A percentile compares a stretch with the other conserved stretches of the same genome.
Evolutionary conservation across 2,329 filamentous ascomycete species (phyloP).

Genomic region (Trichoderma atrobrunneum): DNA sequence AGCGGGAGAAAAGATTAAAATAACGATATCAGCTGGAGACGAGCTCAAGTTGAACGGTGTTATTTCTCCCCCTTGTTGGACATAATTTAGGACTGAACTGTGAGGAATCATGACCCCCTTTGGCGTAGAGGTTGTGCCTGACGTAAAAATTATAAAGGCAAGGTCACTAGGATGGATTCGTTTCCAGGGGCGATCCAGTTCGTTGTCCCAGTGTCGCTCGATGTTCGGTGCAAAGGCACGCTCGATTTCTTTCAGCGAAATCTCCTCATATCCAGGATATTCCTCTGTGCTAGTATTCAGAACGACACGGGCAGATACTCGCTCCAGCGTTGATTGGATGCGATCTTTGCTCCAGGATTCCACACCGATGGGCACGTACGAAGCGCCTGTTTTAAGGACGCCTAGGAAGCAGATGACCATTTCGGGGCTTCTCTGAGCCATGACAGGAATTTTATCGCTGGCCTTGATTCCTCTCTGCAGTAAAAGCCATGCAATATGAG

Average conservation of each 20-base stretch:
- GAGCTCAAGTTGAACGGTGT: neutral
- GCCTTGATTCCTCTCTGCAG: neutral
- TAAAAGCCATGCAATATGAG: neutral
- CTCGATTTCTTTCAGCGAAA: neutral
- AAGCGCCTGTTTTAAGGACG: neutral
- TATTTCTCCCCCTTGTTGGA: neutral
- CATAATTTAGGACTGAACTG: neutral
- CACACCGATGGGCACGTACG: neutral
- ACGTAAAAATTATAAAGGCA: constrained; percentile 2
- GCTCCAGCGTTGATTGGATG: neutral
- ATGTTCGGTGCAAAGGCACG: neutral
- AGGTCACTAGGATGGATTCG: neutral
- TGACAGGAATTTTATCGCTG: neutral
- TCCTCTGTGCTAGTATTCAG: neutral
- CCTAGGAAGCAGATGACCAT: neutral
- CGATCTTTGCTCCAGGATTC: constrained; percentile 6
- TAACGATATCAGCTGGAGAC: neutral
- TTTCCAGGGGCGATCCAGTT: neutral
- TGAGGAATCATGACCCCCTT: constrained; percentile 6
- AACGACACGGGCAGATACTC: neutral
- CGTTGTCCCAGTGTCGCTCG: neutral
- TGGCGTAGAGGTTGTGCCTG: constrained; percentile 1
- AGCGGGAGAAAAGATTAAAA: neutral
- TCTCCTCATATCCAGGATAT: neutral
- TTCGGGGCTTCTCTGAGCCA: neutral